Evolutionary conservation across 116 monocot species (phyloP).

Genomic region (Trichopus zeylanicus): DNA sequence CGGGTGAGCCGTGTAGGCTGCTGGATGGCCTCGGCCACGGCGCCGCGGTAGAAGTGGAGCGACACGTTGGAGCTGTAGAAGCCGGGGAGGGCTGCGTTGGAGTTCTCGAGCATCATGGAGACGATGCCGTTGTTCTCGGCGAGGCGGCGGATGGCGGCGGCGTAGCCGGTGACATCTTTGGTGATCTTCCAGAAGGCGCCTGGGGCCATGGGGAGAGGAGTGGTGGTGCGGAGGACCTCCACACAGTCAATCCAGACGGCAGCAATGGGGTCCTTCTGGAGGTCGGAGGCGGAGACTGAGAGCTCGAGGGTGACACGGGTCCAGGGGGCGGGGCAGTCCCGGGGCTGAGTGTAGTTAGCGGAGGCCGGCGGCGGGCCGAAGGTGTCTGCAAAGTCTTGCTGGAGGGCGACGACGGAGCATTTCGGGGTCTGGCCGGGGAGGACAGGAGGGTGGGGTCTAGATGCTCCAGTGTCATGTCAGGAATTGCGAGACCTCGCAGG

Average conservation of each 20-base stretch:
- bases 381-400: no score
- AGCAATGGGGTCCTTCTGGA: neutral
- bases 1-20: conserved; percentile 8
- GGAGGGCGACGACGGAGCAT: conserved; percentile 13
- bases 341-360: conserved; percentile 11
- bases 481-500: no score
- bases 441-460: conserved; percentile 24
- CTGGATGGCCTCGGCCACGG: no score
- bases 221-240: conserved; percentile 5
- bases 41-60: no score
- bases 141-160: neutral
- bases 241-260: conserved; percentile 7
- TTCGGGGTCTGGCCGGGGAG: conserved; percentile 18
- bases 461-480: conserved; percentile 9
- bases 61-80: no score
- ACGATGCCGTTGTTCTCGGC: no score
- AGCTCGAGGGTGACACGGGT: conserved; percentile 3
- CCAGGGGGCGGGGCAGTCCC: conserved; percentile 4
- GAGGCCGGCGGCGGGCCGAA: no score
- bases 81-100: no score
- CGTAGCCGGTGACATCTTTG: conserved; percentile 2
- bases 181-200: no score
- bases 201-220: no score
- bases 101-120: no score
- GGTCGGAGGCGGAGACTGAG: neutral